Evolutionary conservation across 306 rosid species (phyloP).

Genomic region (Trifolium dubium): DNA sequence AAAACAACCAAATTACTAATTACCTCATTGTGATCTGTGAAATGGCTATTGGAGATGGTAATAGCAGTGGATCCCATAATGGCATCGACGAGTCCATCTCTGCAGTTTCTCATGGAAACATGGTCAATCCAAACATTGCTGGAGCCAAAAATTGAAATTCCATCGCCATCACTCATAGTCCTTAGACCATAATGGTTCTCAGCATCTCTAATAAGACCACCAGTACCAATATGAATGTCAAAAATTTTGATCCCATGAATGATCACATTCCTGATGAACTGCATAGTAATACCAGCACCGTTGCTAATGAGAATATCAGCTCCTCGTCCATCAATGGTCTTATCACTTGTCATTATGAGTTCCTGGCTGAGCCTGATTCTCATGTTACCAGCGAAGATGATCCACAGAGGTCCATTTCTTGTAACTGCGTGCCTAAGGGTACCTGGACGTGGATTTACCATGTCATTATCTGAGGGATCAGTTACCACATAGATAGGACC

Average conservation of each 20-base stretch:
- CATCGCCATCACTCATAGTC: slow-evolving; percentile 81
- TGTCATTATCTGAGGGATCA: slow-evolving; percentile 58
- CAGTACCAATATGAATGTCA: slow-evolving; percentile 45
- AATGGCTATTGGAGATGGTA: slow-evolving; percentile 86
- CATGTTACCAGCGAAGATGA: slow-evolving; percentile 67
- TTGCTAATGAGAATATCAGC: slow-evolving; percentile 47
- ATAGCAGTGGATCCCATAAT: slow-evolving; percentile 81
- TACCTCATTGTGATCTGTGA: slow-evolving; percentile 78
- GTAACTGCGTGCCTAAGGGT: slow-evolving; percentile 83
- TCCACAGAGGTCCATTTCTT: slow-evolving; percentile 71
- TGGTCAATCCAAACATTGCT: slow-evolving; percentile 86
- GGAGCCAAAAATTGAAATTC: slow-evolving; percentile 77
- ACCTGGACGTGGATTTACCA: slow-evolving; percentile 62
- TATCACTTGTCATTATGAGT: slow-evolving; percentile 60
- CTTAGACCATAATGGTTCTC: slow-evolving; percentile 61
- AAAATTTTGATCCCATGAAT: slow-evolving; percentile 64
- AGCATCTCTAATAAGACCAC: slow-evolving; percentile 68
- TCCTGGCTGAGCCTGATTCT: slow-evolving; percentile 65
- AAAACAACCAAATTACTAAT: not conserved
- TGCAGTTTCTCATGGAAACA: slow-evolving; percentile 68
- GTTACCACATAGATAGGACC: slow-evolving; percentile 66
- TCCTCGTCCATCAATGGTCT: slow-evolving; percentile 90
- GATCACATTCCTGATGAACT: slow-evolving; percentile 66
- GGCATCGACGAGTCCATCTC: slow-evolving; percentile 75
- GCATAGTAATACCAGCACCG: slow-evolving; percentile 88